Evolutionary conservation across 768 basidiomycete genomes (phyloP).

Genomic region (Tephrocybe sp.): DNA sequence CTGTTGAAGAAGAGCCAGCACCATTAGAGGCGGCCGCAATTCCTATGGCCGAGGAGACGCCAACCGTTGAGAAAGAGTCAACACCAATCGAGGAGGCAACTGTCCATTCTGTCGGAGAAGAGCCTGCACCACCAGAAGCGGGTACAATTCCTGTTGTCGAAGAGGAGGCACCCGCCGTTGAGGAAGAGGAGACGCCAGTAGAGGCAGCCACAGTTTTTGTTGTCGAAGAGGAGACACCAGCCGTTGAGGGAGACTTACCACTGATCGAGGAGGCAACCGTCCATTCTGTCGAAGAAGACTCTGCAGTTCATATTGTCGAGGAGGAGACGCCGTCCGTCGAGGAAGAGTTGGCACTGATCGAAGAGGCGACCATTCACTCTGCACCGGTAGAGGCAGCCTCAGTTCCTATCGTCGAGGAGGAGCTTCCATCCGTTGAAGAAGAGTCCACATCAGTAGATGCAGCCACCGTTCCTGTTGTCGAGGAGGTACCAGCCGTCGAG

Average conservation of each 20-base stretch:
- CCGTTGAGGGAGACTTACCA: background rate
- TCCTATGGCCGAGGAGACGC: background rate
- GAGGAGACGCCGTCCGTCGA: background rate
- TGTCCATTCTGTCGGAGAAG: background rate
- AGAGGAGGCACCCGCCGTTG: constrained; percentile 1
- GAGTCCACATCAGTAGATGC: no score
- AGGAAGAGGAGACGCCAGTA: no score
- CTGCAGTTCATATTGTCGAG: background rate
- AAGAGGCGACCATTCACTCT: constrained; percentile 7
- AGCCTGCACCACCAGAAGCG: no score
- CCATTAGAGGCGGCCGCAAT: no score
- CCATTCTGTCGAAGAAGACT: background rate
- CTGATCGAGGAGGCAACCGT: background rate
- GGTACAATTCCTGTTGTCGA: no score
- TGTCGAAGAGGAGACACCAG: constrained; percentile 5
- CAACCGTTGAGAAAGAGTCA: background rate
- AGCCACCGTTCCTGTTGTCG: no score
- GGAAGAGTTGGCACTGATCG: background rate
- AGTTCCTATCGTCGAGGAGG: constrained; percentile 11
- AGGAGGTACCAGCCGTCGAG: constrained; percentile 1
- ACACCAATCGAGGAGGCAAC: constrained; percentile 9
- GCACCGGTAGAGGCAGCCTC: no score
- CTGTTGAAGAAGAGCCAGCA: no score
- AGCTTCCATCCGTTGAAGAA: background rate
- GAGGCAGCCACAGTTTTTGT: no score